These are phyloP conservation scores for Bryoerythrophyllum caledonicum DNA, from an alignment of 225 moss, liverwort and hornwort species.

Conservation along the genomic window DNA sequence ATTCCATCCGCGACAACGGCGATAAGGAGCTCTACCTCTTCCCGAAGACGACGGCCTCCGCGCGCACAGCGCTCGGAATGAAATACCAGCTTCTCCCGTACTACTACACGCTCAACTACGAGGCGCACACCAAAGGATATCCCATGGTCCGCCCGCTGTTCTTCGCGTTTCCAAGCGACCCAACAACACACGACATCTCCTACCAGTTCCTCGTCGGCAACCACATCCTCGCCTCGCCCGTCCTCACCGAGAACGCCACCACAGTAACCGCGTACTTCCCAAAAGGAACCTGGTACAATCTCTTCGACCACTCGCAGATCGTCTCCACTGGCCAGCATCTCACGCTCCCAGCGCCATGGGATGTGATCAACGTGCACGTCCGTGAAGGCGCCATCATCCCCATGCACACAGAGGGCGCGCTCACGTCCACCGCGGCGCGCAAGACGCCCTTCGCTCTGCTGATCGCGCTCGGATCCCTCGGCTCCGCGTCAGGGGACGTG, in stretches of 20 bases:
- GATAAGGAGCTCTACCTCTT: slow-evolving; percentile 75
- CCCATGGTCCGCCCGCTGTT: slow-evolving; percentile 67
- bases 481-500: slow-evolving; percentile 47
- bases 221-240: slow-evolving; percentile 47
- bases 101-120: slow-evolving; percentile 66
- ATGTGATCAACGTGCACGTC: slow-evolving; percentile 46
- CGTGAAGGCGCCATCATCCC: slow-evolving; percentile 51
- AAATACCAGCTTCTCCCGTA: slow-evolving; percentile 66
- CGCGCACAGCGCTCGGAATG: slow-evolving; percentile 52
- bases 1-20: slow-evolving; percentile 40
- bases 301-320: slow-evolving; percentile 41
- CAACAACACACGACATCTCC: slow-evolving; percentile 25
- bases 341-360: slow-evolving; percentile 42
- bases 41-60: slow-evolving; percentile 38
- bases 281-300: slow-evolving; percentile 48
- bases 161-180: slow-evolving; percentile 44
- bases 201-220: slow-evolving; percentile 51
- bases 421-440: slow-evolving; percentile 42
- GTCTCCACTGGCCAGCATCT: slow-evolving; percentile 30
- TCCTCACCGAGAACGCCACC: slow-evolving; percentile 33
- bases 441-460: slow-evolving; percentile 46
- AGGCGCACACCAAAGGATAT: slow-evolving; percentile 63
- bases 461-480: slow-evolving; percentile 31
- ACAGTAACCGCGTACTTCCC: slow-evolving; percentile 52
- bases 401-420: slow-evolving; percentile 34